phyloP scores from a whole-genome alignment of 2,329 filamentous ascomycete genomes.

The Thyridium curvatum region DNA sequence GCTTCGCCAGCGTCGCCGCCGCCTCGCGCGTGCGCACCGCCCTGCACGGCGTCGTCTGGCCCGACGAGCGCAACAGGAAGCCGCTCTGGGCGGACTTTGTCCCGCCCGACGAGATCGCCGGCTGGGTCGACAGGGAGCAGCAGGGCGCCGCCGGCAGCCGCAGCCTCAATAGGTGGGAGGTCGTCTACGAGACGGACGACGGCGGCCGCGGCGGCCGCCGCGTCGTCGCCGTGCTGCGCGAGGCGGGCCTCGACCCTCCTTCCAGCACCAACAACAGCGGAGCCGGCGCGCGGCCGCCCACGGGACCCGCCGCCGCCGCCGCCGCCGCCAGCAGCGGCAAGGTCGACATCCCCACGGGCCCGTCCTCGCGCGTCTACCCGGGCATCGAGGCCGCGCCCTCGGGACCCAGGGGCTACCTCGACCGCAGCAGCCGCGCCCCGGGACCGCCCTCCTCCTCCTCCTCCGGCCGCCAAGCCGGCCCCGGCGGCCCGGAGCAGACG shows the following conservation, averaged over 20 bases:
- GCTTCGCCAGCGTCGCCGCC: conserved; percentile 61
- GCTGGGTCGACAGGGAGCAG: conserved; percentile 70
- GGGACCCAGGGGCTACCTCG: conserved; percentile 14
- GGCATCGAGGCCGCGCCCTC: conserved; percentile 26
- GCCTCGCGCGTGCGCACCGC: conserved; percentile 71
- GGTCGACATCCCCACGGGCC: conserved; percentile 23
- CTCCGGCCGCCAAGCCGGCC: conserved; percentile 1
- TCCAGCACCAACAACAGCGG: too few species aligned
- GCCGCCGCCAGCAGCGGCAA: too few species aligned
- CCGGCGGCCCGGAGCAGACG: conserved; percentile 7
- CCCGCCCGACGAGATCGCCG: conserved; percentile 63
- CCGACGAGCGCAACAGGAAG: conserved; percentile 78
- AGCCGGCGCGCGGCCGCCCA: conserved; percentile 9
- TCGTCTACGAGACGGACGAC: conserved; percentile 57
- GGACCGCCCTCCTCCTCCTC: background rate
- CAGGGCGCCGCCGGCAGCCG: conserved; percentile 27
- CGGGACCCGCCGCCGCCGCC: conserved; percentile 14
- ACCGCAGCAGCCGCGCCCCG: background rate
- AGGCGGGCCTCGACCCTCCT: conserved; percentile 28
- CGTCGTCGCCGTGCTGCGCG: conserved; percentile 49
- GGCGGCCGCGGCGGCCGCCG: too few species aligned
- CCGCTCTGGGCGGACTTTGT: conserved; percentile 86
- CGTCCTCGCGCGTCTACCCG: conserved; percentile 14
- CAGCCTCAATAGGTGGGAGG: conserved; percentile 56
- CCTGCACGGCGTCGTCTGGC: conserved; percentile 78